Evolutionary conservation across 106 monocot species (phyloP).

Genomic region (Triglochin maritima): DNA sequence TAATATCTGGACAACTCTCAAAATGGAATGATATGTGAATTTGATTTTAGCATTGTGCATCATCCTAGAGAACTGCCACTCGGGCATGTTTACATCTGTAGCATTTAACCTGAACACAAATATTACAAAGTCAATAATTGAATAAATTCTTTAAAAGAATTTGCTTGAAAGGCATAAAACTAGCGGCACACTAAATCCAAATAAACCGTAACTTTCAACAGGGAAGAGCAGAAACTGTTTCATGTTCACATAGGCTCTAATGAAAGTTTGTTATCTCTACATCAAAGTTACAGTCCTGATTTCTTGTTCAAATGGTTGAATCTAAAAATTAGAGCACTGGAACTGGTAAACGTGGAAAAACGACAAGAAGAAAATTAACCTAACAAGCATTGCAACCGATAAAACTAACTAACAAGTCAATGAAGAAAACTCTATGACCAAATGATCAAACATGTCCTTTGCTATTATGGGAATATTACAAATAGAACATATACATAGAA

Average conservation of each 20-base stretch:
- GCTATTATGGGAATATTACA: not conserved
- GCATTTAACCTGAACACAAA: conserved; percentile 67
- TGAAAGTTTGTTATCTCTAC: no score
- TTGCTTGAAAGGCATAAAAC: not conserved
- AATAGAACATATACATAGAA: not conserved
- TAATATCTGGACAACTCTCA: conserved; percentile 82
- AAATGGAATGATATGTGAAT: conserved; percentile 85
- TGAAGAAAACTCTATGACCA: not conserved
- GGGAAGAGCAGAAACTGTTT: no score
- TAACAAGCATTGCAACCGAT: no score
- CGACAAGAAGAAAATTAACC: no score
- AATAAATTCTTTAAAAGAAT: not conserved
- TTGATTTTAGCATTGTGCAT: conserved; percentile 74
- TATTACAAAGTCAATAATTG: not conserved
- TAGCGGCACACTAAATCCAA: no score
- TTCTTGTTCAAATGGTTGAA: not conserved
- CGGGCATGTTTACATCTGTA: conserved; percentile 78
- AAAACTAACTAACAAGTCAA: not conserved
- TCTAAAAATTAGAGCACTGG: no score
- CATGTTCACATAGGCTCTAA: no score
- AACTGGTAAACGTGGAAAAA: no score
- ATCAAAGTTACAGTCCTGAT: not conserved
- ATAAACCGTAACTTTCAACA: no score
- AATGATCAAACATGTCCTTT: not conserved
- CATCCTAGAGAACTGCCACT: conserved; percentile 87